Evolutionary conservation across 768 basidiomycete genomes (phyloP).

Genomic region (Paxillus rubicundulus): DNA sequence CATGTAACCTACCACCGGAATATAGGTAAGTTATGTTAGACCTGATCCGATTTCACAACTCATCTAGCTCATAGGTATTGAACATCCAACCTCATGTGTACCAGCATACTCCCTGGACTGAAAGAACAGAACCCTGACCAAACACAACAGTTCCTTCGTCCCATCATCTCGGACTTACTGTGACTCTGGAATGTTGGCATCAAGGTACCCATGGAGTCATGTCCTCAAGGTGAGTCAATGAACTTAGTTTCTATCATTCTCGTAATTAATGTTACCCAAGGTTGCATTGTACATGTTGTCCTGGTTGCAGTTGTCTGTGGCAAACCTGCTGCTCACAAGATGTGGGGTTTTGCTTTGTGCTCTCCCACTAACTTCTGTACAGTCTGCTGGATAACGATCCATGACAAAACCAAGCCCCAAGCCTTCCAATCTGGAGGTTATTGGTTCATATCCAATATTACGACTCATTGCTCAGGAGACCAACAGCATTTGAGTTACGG

Average conservation of each 20-base stretch:
- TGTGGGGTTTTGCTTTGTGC: constrained; percentile 31
- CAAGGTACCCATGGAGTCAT: constrained; percentile 17
- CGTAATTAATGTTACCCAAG: not conserved
- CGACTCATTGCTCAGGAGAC: no score
- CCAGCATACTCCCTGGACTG: constrained; percentile 27
- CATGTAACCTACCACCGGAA: no score
- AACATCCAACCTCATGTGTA: no score
- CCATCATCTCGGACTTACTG: constrained; percentile 28
- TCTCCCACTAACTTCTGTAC: constrained; percentile 35
- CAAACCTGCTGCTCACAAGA: constrained; percentile 39
- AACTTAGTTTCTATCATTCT: no score
- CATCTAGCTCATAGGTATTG: no score
- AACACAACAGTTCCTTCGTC: constrained; percentile 24
- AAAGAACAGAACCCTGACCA: constrained; percentile 28
- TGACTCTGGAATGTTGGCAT: constrained; percentile 25
- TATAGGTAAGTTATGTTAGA: no score
- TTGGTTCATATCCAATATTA: no score
- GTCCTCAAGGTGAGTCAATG: constrained; percentile 16
- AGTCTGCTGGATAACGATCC: constrained; percentile 9
- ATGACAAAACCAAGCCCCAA: no score
- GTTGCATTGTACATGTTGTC: constrained; percentile 30
- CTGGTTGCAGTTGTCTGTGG: constrained; percentile 36
- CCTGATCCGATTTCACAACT: no score
- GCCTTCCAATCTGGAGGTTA: no score
- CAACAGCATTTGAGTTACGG: constrained; percentile 6